These are phyloP conservation scores for Cordyceps fumosorosea DNA, from an alignment of 2,329 filamentous ascomycete genomes.

Conservation along the genomic window DNA sequence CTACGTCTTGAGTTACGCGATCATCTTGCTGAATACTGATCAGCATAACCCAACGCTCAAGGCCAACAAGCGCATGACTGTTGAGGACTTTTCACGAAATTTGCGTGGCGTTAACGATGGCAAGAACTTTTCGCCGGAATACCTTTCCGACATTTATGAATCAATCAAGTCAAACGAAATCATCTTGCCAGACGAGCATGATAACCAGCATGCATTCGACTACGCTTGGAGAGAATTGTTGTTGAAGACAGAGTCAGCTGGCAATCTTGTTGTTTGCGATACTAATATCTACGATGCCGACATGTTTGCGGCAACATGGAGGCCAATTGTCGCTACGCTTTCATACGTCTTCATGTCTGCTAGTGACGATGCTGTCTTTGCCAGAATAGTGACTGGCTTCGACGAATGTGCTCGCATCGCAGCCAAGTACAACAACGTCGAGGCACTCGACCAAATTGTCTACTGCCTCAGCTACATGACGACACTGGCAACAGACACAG, in stretches of 20 bases:
- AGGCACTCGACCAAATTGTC: conserved; percentile 88
- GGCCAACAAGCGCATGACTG: conserved; percentile 72
- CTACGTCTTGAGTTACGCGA: conserved; percentile 88
- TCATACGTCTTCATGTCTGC: conserved; percentile 99
- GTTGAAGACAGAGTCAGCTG: conserved; percentile 71
- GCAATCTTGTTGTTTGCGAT: conserved; percentile 69
- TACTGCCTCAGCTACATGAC: conserved; percentile 87
- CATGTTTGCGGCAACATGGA: conserved; percentile 97
- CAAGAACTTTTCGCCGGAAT: conserved; percentile 76
- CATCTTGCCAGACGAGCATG: conserved; percentile 92
- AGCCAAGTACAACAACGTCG: conserved; percentile 71
- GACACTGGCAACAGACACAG: conserved; percentile 67
- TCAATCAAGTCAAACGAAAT: conserved; percentile 92
- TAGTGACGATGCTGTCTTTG: conserved; percentile 91
- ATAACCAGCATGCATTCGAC: conserved; percentile 93
- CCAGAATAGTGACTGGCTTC: conserved; percentile 87
- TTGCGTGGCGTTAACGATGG: conserved; percentile 84
- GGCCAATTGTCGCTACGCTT: conserved; percentile 84
- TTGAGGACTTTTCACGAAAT: conserved; percentile 77
- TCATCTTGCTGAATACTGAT: conserved; percentile 96
- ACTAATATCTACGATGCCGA: conserved; percentile 96
- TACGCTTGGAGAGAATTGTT: conserved; percentile 96
- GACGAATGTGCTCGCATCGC: conserved; percentile 94
- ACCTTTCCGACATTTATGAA: conserved; percentile 79
- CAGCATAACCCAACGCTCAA: conserved; percentile 91